Conservation (phyloP, 495 filamentous ascomycete species). For the Talaromyces wortmannii region DNA sequence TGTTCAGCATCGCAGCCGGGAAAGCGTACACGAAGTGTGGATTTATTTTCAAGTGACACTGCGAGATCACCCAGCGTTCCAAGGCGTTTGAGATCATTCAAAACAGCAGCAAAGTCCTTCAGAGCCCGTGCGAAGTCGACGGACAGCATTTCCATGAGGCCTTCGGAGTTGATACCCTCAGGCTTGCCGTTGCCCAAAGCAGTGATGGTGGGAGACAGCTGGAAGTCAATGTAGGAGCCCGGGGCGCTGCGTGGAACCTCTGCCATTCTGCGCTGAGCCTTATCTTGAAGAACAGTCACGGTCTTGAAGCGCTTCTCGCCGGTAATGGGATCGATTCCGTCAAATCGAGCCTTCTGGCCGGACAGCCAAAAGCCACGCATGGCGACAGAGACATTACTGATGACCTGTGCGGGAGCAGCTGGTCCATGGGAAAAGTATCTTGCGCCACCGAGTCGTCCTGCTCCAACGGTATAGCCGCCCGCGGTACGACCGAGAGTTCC, state of each 20-base stretch:
- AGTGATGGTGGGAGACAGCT: slow-evolving; percentile 79
- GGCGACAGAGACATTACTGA: slow-evolving; percentile 90
- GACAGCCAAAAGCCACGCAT: slow-evolving; percentile 85
- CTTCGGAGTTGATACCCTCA: slow-evolving; percentile 62
- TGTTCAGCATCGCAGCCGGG: slow-evolving; percentile 81
- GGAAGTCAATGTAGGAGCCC: slow-evolving; percentile 79
- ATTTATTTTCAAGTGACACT: slow-evolving; percentile 56
- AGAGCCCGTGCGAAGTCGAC: slow-evolving; percentile 84
- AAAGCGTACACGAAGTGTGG: slow-evolving; percentile 73
- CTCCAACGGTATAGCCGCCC: slow-evolving; percentile 74
- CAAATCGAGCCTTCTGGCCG: slow-evolving; percentile 78
- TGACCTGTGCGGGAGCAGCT: slow-evolving; percentile 76
- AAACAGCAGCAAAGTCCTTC: slow-evolving; percentile 70
- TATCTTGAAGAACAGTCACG: slow-evolving; percentile 61
- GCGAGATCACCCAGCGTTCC: slow-evolving; percentile 76
- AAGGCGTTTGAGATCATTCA: slow-evolving; percentile 76
- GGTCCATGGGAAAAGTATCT: slow-evolving; percentile 89
- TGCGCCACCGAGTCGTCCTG: slow-evolving; percentile 62
- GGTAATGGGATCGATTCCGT: slow-evolving; percentile 56
- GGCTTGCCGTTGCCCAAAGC: slow-evolving; percentile 51
- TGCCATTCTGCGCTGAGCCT: slow-evolving; percentile 55
- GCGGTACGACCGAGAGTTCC: slow-evolving; percentile 79
- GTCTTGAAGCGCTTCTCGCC: slow-evolving; percentile 74
- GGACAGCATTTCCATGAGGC: slow-evolving; percentile 76
- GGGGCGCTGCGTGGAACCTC: slow-evolving; percentile 48